phyloP scores from a whole-genome alignment of 1,139 yeast genomes.

The Kodamaea sp. region DNA sequence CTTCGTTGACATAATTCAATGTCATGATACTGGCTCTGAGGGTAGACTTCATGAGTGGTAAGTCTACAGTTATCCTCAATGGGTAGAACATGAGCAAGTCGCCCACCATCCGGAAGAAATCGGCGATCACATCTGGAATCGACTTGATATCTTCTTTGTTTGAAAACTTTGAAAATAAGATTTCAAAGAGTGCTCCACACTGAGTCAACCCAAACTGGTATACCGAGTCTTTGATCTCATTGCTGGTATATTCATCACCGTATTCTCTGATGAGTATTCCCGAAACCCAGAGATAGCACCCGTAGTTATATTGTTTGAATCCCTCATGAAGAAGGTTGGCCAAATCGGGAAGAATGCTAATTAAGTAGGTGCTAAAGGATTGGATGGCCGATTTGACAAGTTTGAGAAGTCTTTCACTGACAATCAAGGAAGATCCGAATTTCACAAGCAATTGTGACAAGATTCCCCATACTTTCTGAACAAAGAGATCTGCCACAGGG shows the following conservation, averaged over 20 bases:
- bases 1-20: constrained; percentile 57
- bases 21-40: constrained; percentile 62
- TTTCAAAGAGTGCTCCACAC: constrained; percentile 40
- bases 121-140: constrained; percentile 80
- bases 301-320: constrained; percentile 66
- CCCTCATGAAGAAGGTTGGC: constrained; percentile 67
- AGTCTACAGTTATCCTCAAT: constrained; percentile 55
- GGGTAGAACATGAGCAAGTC: constrained; percentile 85
- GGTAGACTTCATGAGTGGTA: constrained; percentile 58
- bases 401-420: constrained; percentile 76
- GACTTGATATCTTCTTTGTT: constrained; percentile 33
- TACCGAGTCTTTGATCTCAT: constrained; percentile 40
- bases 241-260: constrained; percentile 57
- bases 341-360: constrained; percentile 62
- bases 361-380: constrained; percentile 64
- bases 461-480: constrained; percentile 60
- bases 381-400: constrained; percentile 67
- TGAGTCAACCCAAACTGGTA: constrained; percentile 53
- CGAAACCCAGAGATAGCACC: constrained; percentile 90
- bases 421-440: constrained; percentile 56
- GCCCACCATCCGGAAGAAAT: constrained; percentile 80
- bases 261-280: constrained; percentile 80
- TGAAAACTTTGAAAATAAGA: constrained; percentile 23
- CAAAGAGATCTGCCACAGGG: constrained; percentile 61
- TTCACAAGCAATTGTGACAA: constrained; percentile 49